Percentiles rank a stretch among this genome's conserved stretches.
phyloP scores from a whole-genome alignment of 495 filamentous ascomycete species.

The Aspergillus nidulans region DNA sequence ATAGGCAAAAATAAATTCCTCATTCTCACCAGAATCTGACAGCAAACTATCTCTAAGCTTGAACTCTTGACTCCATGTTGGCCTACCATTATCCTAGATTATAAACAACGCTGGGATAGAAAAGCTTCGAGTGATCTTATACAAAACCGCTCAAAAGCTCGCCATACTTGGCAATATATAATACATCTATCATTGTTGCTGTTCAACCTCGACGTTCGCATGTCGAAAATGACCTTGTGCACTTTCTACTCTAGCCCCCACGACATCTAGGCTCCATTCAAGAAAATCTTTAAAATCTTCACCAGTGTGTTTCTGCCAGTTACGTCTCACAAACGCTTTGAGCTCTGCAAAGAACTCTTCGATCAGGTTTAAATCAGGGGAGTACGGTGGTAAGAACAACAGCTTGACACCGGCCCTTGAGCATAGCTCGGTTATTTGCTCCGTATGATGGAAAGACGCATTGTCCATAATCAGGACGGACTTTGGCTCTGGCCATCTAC shows the following conservation, averaged over 20 bases:
- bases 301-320: constrained; percentile 18
- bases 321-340: constrained; percentile 19
- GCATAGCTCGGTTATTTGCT: constrained; percentile 31
- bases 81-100: too few species aligned
- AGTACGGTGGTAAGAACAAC: constrained; percentile 26
- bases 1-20: too few species aligned
- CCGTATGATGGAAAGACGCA: constrained; percentile 34
- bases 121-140: too few species aligned
- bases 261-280: constrained; percentile 22
- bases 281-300: constrained; percentile 30
- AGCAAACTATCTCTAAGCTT: too few species aligned
- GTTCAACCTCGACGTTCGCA: too few species aligned
- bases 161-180: too few species aligned
- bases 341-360: constrained; percentile 25
- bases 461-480: constrained; percentile 46
- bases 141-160: too few species aligned
- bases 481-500: constrained; percentile 34
- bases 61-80: too few species aligned
- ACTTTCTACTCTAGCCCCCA: constrained; percentile 17
- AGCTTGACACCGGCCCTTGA: constrained; percentile 28
- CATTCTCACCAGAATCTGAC: too few species aligned
- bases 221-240: constrained; percentile 23
- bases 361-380: constrained; percentile 29
- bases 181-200: too few species aligned
- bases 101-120: too few species aligned